Evolutionary conservation across 441 rosid genomes (phyloP).

Genomic region (Adansonia grandidieri): DNA sequence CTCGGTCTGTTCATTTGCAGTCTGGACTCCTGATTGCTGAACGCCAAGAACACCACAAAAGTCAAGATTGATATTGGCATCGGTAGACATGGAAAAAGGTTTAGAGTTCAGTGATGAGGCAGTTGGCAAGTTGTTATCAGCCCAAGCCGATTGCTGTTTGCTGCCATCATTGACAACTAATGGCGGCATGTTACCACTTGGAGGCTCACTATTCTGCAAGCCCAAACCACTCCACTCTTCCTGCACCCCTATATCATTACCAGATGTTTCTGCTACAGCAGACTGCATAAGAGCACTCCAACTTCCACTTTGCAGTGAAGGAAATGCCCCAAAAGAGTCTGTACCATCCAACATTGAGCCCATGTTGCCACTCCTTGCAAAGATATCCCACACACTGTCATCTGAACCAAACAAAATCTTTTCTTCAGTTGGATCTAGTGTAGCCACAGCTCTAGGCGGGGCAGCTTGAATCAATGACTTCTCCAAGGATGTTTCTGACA

Average conservation of each 20-base stretch:
- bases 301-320: slow-evolving; percentile 91
- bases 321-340: slow-evolving; percentile 50
- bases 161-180: slow-evolving; percentile 33
- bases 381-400: slow-evolving; percentile 80
- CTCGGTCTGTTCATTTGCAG: slow-evolving; percentile 45
- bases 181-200: slow-evolving; percentile 40
- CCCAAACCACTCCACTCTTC: slow-evolving; percentile 65
- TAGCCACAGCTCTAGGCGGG: slow-evolving; percentile 56
- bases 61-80: slow-evolving; percentile 30
- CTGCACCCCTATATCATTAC: slow-evolving; percentile 43
- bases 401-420: slow-evolving; percentile 88
- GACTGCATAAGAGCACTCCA: slow-evolving; percentile 99
- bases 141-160: slow-evolving; percentile 48
- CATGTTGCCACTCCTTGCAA: slow-evolving; percentile 54
- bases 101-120: slow-evolving; percentile 34
- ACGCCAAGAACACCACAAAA: slow-evolving; percentile 27
- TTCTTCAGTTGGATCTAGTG: slow-evolving; percentile 92
- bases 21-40: slow-evolving; percentile 41
- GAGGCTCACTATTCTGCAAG: slow-evolving; percentile 41
- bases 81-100: slow-evolving; percentile 33
- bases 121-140: slow-evolving; percentile 39
- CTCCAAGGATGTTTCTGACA: slow-evolving; percentile 48
- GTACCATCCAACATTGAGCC: slow-evolving; percentile 53
- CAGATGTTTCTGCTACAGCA: slow-evolving; percentile 72
- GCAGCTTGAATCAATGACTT: slow-evolving; percentile 43